Evolutionary conservation across 495 filamentous ascomycete species (phyloP).

Genomic region (Niebla homalea): DNA sequence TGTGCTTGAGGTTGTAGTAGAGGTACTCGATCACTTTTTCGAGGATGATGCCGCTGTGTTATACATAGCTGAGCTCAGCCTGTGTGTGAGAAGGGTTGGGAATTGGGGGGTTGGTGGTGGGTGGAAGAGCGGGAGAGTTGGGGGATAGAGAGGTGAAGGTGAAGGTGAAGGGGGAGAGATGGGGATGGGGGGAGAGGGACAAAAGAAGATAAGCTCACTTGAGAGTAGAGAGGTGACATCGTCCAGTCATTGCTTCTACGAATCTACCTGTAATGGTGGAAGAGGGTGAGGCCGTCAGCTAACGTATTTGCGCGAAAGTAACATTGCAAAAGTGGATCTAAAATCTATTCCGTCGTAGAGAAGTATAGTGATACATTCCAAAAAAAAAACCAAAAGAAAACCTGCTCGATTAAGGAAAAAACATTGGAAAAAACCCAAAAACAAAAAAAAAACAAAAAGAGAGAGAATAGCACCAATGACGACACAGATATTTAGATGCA

Average conservation of each 20-base stretch:
- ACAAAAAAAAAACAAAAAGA: background rate
- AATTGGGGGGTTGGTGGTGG: background rate
- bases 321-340: too few relatives aligned
- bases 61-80: too few relatives aligned
- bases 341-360: too few relatives aligned
- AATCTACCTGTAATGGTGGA: slow-evolving; percentile 45
- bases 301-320: too few relatives aligned
- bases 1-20: slow-evolving; percentile 75
- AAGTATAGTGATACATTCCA: too few relatives aligned
- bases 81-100: too few relatives aligned
- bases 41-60: slow-evolving; percentile 67
- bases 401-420: too few relatives aligned
- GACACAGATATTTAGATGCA: background rate
- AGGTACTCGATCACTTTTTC: slow-evolving; percentile 90
- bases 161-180: background rate
- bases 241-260: slow-evolving; percentile 49
- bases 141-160: background rate
- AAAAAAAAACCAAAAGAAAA: too few relatives aligned
- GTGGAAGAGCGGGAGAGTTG: background rate
- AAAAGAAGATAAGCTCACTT: slow-evolving; percentile 38
- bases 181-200: background rate
- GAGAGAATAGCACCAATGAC: background rate
- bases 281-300: too few relatives aligned
- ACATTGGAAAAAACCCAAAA: too few relatives aligned
- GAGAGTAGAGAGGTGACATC: slow-evolving; percentile 57